These are phyloP conservation scores for Phytophthora idaei DNA, from an alignment of 352 stramenopile species.

Conservation along the genomic window DNA sequence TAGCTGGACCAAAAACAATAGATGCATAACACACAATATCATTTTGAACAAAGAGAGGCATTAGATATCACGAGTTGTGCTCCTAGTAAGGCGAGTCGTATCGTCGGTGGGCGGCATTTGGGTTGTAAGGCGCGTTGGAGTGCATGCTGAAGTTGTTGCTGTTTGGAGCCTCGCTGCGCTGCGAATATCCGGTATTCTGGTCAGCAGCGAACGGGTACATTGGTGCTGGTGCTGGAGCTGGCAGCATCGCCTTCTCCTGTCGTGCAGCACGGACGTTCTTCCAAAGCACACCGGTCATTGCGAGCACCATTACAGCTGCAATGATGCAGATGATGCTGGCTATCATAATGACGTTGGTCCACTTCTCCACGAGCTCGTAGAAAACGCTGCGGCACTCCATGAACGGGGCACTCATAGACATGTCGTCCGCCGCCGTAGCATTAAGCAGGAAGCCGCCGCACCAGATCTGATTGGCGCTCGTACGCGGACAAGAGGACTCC, in stretches of 20 bases:
- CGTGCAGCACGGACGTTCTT: conserved; percentile 35
- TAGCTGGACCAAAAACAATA: conserved; percentile 32
- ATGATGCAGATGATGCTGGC: conserved; percentile 59
- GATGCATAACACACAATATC: conserved; percentile 26
- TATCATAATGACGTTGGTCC: conserved; percentile 65
- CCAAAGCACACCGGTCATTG: conserved; percentile 65
- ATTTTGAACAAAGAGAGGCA: conserved; percentile 23
- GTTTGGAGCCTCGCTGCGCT: conserved; percentile 30
- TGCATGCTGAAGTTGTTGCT: conserved; percentile 46
- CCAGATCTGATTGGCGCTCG: conserved; percentile 65
- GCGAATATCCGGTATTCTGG: conserved; percentile 23
- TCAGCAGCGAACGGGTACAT: conserved; percentile 41
- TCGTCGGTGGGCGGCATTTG: conserved; percentile 28
- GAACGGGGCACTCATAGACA: conserved; percentile 60
- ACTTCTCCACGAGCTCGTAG: conserved; percentile 72
- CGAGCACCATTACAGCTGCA: conserved; percentile 52
- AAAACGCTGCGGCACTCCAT: conserved; percentile 65
- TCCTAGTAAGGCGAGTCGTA: conserved; percentile 51
- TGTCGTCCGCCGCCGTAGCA: conserved; percentile 44
- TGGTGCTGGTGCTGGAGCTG: conserved; percentile 12
- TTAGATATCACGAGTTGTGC: conserved; percentile 23
- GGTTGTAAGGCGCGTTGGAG: conserved; percentile 36
- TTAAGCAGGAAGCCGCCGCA: conserved; percentile 72
- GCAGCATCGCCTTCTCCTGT: conserved; percentile 23
- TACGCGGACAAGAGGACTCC: conserved; percentile 56